Percentiles rank a stretch among this genome's conserved stretches.
Evolutionary conservation across 805 yeast genomes (phyloP).

Genomic region (Kuraishia ogatae): DNA sequence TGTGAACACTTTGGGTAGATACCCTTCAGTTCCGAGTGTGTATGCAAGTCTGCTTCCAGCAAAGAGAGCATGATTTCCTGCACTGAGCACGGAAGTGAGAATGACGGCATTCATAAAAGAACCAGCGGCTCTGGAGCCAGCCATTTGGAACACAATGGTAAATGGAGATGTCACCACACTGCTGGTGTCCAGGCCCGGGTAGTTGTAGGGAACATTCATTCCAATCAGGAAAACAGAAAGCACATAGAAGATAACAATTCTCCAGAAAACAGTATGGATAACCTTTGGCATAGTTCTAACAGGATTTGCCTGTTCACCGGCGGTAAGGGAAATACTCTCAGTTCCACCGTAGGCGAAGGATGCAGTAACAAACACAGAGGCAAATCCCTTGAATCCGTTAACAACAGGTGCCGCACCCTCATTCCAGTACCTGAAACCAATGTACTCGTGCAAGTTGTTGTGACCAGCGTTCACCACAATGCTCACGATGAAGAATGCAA

Average conservation of each 20-base stretch:
- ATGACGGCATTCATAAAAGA: constrained; percentile 54
- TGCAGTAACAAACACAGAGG: constrained; percentile 46
- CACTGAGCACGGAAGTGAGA: constrained; percentile 45
- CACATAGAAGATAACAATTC: constrained; percentile 44
- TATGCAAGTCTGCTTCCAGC: constrained; percentile 36
- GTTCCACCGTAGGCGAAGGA: constrained; percentile 58
- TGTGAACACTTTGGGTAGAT: constrained; percentile 33
- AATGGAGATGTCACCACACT: constrained; percentile 61
- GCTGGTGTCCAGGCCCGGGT: constrained; percentile 32
- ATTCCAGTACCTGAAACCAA: constrained; percentile 44
- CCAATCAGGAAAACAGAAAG: constrained; percentile 40
- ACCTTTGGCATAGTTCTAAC: constrained; percentile 48
- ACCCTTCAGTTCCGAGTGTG: constrained; percentile 42
- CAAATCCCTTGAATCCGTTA: constrained; percentile 51
- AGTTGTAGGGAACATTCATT: constrained; percentile 50
- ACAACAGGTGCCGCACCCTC: constrained; percentile 43
- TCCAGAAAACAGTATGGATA: constrained; percentile 46
- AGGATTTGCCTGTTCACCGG: constrained; percentile 49
- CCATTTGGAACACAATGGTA: constrained; percentile 49
- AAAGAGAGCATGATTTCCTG: constrained; percentile 50
- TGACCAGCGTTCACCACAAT: constrained; percentile 54
- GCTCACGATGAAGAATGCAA: constrained; percentile 48
- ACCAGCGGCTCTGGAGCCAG: constrained; percentile 46
- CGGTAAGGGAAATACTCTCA: constrained; percentile 50
- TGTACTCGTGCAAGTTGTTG: constrained; percentile 31